Evolutionary conservation across 2,329 filamentous ascomycete species (phyloP).

Genomic region (Simplicillium aogashimaense): DNA sequence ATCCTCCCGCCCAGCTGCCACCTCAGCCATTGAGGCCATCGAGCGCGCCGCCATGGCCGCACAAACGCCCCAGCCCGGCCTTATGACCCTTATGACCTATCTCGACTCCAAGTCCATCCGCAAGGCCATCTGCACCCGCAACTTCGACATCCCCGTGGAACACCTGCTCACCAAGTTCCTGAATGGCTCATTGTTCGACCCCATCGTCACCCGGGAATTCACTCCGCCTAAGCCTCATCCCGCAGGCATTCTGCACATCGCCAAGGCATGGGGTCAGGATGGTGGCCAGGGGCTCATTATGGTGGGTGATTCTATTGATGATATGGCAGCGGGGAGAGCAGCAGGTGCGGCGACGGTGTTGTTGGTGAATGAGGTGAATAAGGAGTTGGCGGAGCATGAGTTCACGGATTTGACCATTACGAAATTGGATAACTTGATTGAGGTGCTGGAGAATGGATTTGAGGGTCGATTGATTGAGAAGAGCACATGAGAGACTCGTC

Average conservation of each 20-base stretch:
- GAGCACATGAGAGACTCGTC: background rate
- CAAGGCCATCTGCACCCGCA: conserved; percentile 87
- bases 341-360: conserved; percentile 89
- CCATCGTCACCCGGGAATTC: conserved; percentile 79
- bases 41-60: conserved; percentile 71
- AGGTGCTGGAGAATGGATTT: conserved; percentile 67
- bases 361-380: conserved; percentile 74
- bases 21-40: conserved; percentile 65
- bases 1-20: conserved; percentile 50
- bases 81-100: conserved; percentile 70
- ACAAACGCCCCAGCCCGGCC: conserved; percentile 75
- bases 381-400: conserved; percentile 56
- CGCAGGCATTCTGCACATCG: conserved; percentile 80
- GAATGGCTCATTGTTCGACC: conserved; percentile 55
- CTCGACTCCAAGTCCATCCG: conserved; percentile 49
- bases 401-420: conserved; percentile 68
- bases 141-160: conserved; percentile 73
- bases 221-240: conserved; percentile 78
- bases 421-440: conserved; percentile 66
- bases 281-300: conserved; percentile 46
- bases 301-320: conserved; percentile 78
- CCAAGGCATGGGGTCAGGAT: conserved; percentile 54
- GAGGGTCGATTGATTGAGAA: conserved; percentile 32
- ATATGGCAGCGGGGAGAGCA: conserved; percentile 76
- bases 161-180: conserved; percentile 72